Percentiles rank a stretch among this genome's conserved stretches.
Conservation (phyloP, 2,329 filamentous ascomycete genomes). For the Epichloe baconii region DNA sequence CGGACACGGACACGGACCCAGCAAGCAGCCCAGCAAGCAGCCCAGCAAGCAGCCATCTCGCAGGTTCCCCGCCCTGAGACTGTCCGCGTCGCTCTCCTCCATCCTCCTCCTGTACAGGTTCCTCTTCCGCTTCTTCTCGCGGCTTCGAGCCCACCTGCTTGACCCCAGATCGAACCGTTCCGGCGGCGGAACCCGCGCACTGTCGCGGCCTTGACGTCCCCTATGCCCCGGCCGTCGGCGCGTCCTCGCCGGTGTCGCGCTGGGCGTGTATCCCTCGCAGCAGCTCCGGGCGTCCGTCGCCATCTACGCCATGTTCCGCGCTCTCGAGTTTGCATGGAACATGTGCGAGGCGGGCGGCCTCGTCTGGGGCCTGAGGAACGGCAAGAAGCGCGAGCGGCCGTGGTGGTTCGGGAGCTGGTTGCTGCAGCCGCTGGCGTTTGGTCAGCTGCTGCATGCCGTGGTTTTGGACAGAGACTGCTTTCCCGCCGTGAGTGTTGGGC, state of each 20-base stretch:
- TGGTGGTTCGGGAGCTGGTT: constrained; percentile 82
- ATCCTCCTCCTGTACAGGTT: constrained; percentile 82
- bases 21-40: constrained; percentile 33
- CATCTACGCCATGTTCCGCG: constrained; percentile 69
- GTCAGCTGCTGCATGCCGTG: constrained; percentile 63
- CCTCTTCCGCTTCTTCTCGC: constrained; percentile 77
- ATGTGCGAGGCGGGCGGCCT: constrained; percentile 61
- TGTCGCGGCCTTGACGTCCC: constrained; percentile 62
- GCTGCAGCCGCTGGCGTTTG: constrained; percentile 62
- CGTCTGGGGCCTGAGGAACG: constrained; percentile 46
- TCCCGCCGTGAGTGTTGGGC: constrained; percentile 35
- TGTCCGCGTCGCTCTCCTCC: constrained; percentile 71
- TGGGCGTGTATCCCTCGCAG: constrained; percentile 58
- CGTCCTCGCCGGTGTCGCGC: constrained; percentile 73
- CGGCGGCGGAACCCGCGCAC: constrained; percentile 69
- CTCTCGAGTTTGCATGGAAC: constrained; percentile 80
- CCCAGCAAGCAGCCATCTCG: constrained; percentile 28
- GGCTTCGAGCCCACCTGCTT: constrained; percentile 65
- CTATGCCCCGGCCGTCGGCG: constrained; percentile 80
- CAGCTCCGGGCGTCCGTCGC: constrained; percentile 64
- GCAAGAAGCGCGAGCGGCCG: constrained; percentile 42
- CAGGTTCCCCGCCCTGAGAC: constrained; percentile 57
- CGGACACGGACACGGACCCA: not conserved
- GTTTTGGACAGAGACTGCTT: constrained; percentile 67
- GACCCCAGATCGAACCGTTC: constrained; percentile 70